phyloP scores from a whole-genome alignment of 2,329 filamentous ascomycete genomes.

The Capronia epimyces region DNA sequence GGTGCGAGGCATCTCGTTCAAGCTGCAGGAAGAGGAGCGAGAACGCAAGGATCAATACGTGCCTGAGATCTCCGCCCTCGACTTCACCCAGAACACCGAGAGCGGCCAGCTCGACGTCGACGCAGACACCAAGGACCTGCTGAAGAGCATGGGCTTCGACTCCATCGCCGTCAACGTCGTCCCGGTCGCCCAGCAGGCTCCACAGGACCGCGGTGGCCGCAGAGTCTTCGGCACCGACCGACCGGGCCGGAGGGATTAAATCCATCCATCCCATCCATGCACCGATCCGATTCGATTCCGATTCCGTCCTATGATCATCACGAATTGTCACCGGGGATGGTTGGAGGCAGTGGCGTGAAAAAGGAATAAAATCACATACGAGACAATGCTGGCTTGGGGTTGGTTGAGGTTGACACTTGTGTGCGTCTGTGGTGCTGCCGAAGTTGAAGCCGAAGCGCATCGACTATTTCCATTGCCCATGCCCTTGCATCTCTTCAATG shows the following conservation, averaged over 20 bases:
- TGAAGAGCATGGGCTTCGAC: conserved; percentile 99
- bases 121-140: conserved; percentile 94
- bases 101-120: conserved; percentile 91
- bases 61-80: conserved; percentile 95
- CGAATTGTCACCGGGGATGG: too few species aligned
- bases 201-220: conserved; percentile 68
- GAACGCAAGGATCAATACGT: conserved; percentile 99
- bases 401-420: too few species aligned
- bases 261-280: neutral
- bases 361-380: too few species aligned
- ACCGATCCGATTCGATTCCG: neutral
- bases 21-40: conserved; percentile 99
- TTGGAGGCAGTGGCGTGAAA: too few species aligned
- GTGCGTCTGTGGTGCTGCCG: too few species aligned
- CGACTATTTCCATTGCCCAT: neutral
- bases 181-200: conserved; percentile 71
- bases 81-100: conserved; percentile 94
- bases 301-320: too few species aligned
- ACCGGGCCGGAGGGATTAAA: conserved; percentile 22
- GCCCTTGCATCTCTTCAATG: neutral
- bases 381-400: too few species aligned
- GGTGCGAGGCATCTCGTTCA: conserved; percentile 99
- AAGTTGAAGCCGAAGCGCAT: too few species aligned
- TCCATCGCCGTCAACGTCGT: conserved; percentile 95
- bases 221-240: conserved; percentile 28